Conservation (phyloP, 2,329 filamentous ascomycete genomes). For the Microsporum canis region DNA sequence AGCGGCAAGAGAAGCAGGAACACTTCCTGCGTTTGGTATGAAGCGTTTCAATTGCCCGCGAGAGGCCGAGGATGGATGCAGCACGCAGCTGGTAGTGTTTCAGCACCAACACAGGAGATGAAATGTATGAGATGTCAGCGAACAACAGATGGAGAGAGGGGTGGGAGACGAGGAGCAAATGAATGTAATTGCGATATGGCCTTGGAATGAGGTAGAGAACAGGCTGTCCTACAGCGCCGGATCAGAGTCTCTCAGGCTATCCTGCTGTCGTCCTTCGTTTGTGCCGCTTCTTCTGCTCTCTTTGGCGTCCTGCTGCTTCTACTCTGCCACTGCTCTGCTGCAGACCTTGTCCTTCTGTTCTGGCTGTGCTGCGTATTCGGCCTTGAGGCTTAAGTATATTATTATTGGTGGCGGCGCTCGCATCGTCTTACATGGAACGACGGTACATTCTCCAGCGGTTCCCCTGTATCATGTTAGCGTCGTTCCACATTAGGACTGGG, state of each 20-base stretch:
- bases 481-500: background rate
- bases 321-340: background rate
- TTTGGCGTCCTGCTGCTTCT: background rate
- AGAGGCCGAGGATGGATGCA: background rate
- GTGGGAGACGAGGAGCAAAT: background rate
- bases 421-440: slow-evolving; percentile 2
- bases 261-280: background rate
- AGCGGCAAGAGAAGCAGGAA: background rate
- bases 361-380: slow-evolving; percentile 2
- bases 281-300: background rate
- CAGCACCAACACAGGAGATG: background rate
- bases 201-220: background rate
- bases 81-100: background rate
- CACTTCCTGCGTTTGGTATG: background rate
- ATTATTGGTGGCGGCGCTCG: slow-evolving; percentile 4
- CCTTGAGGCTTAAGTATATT: slow-evolving; percentile 6
- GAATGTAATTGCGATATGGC: slow-evolving; percentile 2
- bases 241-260: background rate
- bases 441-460: slow-evolving; percentile 2
- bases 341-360: background rate
- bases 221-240: background rate
- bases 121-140: background rate
- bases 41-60: slow-evolving; percentile 1
- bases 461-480: slow-evolving; percentile 5
- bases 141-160: background rate